phyloP scores from a whole-genome alignment of 2,329 filamentous ascomycete species.

The Colletotrichum sojae region DNA sequence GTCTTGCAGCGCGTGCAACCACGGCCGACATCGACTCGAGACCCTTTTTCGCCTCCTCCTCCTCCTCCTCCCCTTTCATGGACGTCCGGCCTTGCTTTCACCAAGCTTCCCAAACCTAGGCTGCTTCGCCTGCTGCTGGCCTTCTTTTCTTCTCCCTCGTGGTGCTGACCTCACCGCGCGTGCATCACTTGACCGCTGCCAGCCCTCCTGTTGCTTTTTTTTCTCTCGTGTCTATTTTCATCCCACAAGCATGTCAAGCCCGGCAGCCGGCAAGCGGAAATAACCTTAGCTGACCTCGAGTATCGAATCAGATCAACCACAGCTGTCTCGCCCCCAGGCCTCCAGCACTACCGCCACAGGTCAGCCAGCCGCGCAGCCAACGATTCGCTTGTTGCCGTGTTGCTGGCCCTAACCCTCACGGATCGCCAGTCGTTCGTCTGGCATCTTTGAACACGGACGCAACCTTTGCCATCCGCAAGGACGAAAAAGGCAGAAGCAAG shows the following conservation, averaged over 20 bases:
- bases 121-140: not conserved
- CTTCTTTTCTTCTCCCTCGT: slow-evolving; percentile 7
- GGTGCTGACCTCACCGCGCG: slow-evolving; percentile 10
- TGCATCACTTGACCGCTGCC: slow-evolving; percentile 4
- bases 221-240: slow-evolving; percentile 10
- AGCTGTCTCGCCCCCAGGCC: slow-evolving; percentile 7
- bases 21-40: slow-evolving; percentile 1
- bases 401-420: slow-evolving; percentile 4
- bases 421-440: slow-evolving; percentile 6
- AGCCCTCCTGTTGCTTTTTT: slow-evolving; percentile 15
- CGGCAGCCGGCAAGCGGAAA: slow-evolving; percentile 35
- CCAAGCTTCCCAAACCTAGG: slow-evolving; percentile 11
- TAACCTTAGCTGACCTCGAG: slow-evolving; percentile 28
- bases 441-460: slow-evolving; percentile 1
- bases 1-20: slow-evolving; percentile 25
- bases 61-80: slow-evolving; percentile 1
- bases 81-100: slow-evolving; percentile 10
- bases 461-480: slow-evolving; percentile 7
- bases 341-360: slow-evolving; percentile 18
- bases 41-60: not conserved
- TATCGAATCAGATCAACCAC: slow-evolving; percentile 26
- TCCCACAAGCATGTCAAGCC: slow-evolving; percentile 9
- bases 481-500: slow-evolving; percentile 3
- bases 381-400: not conserved
- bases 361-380: slow-evolving; percentile 10